A percentile compares a stretch with the other conserved stretches of the same genome.
Evolutionary conservation across 768 basidiomycete genomes (phyloP).

Genomic region (Podaxis sp.): DNA sequence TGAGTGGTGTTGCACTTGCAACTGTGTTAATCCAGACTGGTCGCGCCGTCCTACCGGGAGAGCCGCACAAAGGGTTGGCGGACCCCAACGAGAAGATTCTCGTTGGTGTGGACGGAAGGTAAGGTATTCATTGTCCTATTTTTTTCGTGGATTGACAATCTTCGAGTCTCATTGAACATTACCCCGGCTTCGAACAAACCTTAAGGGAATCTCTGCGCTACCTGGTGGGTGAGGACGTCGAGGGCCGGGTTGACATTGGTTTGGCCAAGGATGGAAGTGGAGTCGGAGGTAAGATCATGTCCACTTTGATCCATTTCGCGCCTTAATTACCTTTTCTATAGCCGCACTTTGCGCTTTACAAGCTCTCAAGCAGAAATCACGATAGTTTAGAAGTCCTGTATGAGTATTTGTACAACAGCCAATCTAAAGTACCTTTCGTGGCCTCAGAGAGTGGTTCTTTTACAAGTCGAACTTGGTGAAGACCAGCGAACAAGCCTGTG

Average conservation of each 20-base stretch:
- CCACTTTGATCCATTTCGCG: slow-evolving; percentile 8
- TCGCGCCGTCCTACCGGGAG: slow-evolving; percentile 48
- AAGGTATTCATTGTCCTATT: neutral
- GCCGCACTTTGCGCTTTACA: slow-evolving; percentile 87
- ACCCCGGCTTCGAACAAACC: slow-evolving; percentile 78
- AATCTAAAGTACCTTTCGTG: neutral
- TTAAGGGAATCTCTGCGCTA: slow-evolving; percentile 70
- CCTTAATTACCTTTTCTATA: slow-evolving; percentile 23
- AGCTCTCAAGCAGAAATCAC: slow-evolving; percentile 54
- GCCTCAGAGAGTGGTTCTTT: neutral
- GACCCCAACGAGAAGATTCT: slow-evolving; percentile 48
- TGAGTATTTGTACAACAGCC: neutral
- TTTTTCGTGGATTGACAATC: slow-evolving; percentile 1
- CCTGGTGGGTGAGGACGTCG: slow-evolving; percentile 77
- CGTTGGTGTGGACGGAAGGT: slow-evolving; percentile 95
- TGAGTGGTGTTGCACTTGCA: slow-evolving; percentile 87
- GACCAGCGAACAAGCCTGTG: neutral
- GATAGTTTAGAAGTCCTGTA: slow-evolving; percentile 13
- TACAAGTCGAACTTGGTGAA: neutral
- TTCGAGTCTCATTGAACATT: slow-evolving; percentile 81
- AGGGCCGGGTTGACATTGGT: slow-evolving; percentile 79
- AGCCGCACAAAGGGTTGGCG: slow-evolving; percentile 21
- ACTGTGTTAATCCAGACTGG: slow-evolving; percentile 82
- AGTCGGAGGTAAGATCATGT: slow-evolving; percentile 76
- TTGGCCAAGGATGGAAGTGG: slow-evolving; percentile 97